phyloP scores from a whole-genome alignment of 345 rosid genomes.

The Lumnitzera littorea region DNA sequence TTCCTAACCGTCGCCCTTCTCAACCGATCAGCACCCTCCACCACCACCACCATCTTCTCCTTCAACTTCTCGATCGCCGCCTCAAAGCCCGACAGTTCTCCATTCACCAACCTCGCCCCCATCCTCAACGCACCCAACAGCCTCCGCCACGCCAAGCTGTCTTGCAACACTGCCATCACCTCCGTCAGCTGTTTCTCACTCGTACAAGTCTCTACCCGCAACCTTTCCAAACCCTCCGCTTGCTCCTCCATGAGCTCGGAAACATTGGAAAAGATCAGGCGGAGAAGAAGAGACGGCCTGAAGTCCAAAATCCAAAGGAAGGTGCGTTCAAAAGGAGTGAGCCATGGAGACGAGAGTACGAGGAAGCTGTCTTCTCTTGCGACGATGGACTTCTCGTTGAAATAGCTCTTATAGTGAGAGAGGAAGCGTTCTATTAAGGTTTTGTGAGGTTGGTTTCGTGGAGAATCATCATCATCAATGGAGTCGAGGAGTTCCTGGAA shows the following conservation, averaged over 20 bases:
- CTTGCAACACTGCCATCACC: slow-evolving; percentile 34
- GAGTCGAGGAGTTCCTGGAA: slow-evolving; percentile 17
- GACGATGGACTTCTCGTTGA: slow-evolving; percentile 16
- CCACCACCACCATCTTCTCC: slow-evolving; percentile 10
- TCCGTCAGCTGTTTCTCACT: slow-evolving; percentile 28
- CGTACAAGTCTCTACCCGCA: slow-evolving; percentile 14
- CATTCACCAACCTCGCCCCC: slow-evolving; percentile 6
- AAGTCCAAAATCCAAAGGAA: slow-evolving; percentile 33
- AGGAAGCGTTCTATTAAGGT: slow-evolving; percentile 20
- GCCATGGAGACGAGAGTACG: slow-evolving; percentile 34
- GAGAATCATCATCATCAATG: background rate
- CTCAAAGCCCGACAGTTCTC: slow-evolving; percentile 12
- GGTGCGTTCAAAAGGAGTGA: slow-evolving; percentile 24
- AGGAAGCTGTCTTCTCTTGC: slow-evolving; percentile 17
- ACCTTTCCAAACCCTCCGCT: slow-evolving; percentile 12
- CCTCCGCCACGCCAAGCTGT: slow-evolving; percentile 27
- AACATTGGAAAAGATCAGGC: slow-evolving; percentile 9
- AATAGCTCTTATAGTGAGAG: slow-evolving; percentile 21
- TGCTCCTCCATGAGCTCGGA: slow-evolving; percentile 19
- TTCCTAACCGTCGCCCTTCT: slow-evolving; percentile 11
- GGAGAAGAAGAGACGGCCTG: slow-evolving; percentile 27
- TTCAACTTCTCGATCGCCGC: slow-evolving; percentile 16
- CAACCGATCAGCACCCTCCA: slow-evolving; percentile 23
- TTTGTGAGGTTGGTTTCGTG: background rate
- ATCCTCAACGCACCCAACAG: slow-evolving; percentile 11